phyloP scores from a whole-genome alignment of 129 eudicot species.

The Pittosporum tobira region DNA sequence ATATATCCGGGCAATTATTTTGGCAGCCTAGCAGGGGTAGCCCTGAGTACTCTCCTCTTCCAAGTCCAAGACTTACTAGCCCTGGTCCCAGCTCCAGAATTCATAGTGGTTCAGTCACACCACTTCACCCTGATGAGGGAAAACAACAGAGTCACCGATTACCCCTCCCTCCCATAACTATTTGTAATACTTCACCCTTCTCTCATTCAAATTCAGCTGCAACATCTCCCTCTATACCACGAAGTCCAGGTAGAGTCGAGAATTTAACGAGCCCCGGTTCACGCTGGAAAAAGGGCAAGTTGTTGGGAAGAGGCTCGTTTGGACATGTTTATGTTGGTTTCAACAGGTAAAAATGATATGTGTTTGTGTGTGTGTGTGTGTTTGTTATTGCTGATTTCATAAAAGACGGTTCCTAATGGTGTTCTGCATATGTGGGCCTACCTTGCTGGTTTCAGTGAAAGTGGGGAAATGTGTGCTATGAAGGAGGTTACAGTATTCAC shows the following conservation, averaged over 20 bases:
- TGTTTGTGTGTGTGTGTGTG: neutral
- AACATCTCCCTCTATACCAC: constrained; percentile 84
- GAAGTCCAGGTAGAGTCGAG: constrained; percentile 82
- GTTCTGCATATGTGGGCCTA: constrained; percentile 14
- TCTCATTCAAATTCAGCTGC: constrained; percentile 81
- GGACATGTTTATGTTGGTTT: constrained; percentile 97
- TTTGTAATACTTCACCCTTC: constrained; percentile 51
- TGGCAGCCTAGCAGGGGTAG: constrained; percentile 99
- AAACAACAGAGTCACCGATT: constrained; percentile 67
- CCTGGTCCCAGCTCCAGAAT: constrained; percentile 97
- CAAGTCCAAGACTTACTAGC: constrained; percentile 88
- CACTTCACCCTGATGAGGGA: constrained; percentile 87
- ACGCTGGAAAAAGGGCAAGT: constrained; percentile 87
- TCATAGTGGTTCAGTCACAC: constrained; percentile 96
- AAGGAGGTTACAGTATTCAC: constrained; percentile 92
- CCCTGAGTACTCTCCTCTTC: constrained; percentile 92
- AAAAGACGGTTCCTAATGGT: constrained; percentile 13
- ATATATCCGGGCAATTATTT: constrained; percentile 77
- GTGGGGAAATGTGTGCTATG: constrained; percentile 99
- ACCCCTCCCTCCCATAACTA: constrained; percentile 83
- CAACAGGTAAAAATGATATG: constrained; percentile 44
- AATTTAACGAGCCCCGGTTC: constrained; percentile 65
- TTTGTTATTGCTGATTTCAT: constrained; percentile 3
- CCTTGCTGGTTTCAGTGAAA: constrained; percentile 54
- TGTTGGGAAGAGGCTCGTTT: constrained; percentile 94